Conservation (phyloP, 2,329 filamentous ascomycete species). For the Sporothrix sp. region DNA sequence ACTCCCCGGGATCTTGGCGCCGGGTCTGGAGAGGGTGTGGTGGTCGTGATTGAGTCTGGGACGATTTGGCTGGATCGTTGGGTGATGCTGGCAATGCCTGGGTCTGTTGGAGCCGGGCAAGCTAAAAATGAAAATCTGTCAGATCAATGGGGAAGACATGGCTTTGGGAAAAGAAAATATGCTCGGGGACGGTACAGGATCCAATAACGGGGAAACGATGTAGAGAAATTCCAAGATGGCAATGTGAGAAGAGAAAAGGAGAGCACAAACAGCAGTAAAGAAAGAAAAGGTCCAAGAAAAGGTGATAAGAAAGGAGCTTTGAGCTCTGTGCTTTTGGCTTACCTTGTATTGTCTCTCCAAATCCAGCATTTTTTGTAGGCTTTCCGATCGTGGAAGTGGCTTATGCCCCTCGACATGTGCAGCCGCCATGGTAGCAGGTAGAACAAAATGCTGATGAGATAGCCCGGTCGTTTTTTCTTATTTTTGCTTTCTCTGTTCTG, state of each 20-base stretch:
- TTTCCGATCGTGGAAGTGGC: constrained; percentile 30
- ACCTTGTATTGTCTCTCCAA: constrained; percentile 51
- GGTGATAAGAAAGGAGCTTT: neutral
- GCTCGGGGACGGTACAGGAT: neutral
- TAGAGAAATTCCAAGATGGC: neutral
- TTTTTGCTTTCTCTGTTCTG: too few relatives aligned
- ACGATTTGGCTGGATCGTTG: constrained; percentile 7
- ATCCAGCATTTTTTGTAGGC: constrained; percentile 50
- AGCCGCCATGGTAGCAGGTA: constrained; percentile 14
- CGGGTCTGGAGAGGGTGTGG: constrained; percentile 19
- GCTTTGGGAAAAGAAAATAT: constrained; percentile 1
- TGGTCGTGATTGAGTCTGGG: constrained; percentile 10
- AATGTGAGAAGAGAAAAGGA: neutral
- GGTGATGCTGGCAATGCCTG: constrained; percentile 8
- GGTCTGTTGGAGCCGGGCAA: constrained; percentile 20
- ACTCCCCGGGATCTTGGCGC: constrained; percentile 19
- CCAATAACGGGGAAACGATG: neutral
- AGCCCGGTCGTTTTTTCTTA: neutral
- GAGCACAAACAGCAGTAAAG: too few relatives aligned
- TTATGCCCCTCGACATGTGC: neutral
- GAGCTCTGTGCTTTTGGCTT: constrained; percentile 17
- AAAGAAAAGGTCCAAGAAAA: neutral
- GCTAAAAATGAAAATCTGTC: constrained; percentile 18
- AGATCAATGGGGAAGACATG: constrained; percentile 8
- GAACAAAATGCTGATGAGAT: constrained; percentile 3